These are phyloP conservation scores for Coemansia sp. DNA, from an alignment of 192 early-diverging fungal genomes.

Conservation along the genomic window DNA sequence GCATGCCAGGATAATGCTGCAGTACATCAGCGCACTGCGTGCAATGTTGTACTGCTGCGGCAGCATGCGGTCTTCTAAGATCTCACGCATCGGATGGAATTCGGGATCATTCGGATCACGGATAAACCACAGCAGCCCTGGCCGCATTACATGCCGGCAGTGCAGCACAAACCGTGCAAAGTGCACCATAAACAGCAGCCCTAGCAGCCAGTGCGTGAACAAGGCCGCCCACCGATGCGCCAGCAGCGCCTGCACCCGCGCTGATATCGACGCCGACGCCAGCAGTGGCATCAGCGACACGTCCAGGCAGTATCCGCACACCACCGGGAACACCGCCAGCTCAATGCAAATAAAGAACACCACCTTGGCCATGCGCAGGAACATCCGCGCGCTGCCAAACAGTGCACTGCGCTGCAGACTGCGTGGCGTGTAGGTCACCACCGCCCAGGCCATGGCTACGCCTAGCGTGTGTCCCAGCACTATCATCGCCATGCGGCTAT, in stretches of 20 bases:
- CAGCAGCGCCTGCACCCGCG: conserved; percentile 46
- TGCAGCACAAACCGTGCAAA: conserved; percentile 85
- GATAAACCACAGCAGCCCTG: conserved; percentile 98
- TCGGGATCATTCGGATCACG: conserved; percentile 95
- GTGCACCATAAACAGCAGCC: conserved; percentile 92
- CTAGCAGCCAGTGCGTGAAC: conserved; percentile 89
- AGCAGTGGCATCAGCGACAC: conserved; percentile 80
- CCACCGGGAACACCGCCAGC: conserved; percentile 80
- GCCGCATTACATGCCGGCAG: conserved; percentile 80
- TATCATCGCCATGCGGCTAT: conserved; percentile 48
- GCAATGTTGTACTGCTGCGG: conserved; percentile 82
- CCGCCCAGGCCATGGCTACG: conserved; percentile 55
- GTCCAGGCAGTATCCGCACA: conserved; percentile 85
- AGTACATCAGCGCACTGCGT: conserved; percentile 82
- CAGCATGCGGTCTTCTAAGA: conserved; percentile 73
- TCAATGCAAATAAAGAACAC: conserved; percentile 86
- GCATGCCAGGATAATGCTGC: conserved; percentile 70
- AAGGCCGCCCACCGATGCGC: conserved; percentile 15
- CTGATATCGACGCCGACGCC: conserved; percentile 56
- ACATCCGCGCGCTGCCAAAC: conserved; percentile 36
- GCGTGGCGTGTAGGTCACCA: conserved; percentile 42
- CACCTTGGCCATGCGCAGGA: conserved; percentile 60
- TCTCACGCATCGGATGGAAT: conserved; percentile 92
- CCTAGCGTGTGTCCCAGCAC: conserved; percentile 43
- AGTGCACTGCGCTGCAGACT: conserved; percentile 15